Base-by-base conservation (phyloP, 768 basidiomycete genomes). In the Lentinula sp. region DNA sequence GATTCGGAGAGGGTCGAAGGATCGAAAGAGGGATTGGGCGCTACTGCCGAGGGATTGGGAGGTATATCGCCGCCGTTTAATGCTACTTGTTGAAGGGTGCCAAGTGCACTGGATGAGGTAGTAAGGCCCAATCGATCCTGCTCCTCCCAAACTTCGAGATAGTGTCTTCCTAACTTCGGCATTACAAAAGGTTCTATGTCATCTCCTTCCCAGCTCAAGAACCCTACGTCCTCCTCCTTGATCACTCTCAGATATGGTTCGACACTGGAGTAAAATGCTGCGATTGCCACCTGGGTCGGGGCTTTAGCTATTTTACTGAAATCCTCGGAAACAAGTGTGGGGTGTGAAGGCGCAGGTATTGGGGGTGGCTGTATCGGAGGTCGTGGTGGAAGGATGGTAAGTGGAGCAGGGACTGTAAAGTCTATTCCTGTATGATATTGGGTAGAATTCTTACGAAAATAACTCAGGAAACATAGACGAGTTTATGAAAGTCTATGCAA, bases 221-320 rank as follows among this genome's bases (percentile, higher is more conserved):
- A 95, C 2, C 96, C 96, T 33, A 98, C 76, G 69, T 99, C 97
- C 72, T 98, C 97, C 73, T 98, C 97, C 63, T 89, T 89, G 48
- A 98, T 86, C 23, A 85, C 84, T 55, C 95, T 87, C 68, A 95
- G 78, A 79, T 91, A 99, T 10, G 91, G 90, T 68, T 98, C 96
- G 50, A 96, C 85, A 67, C 86, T 89, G 28, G 88, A 79, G 73
- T 94, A 94, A 70, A 97, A 98, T 0, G 93, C 93, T 35, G 76
- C 81, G 33, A 88, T 81, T 18, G 77, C 79, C 9, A 81, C 81
- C 70, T 91, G 90, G n/a, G 82, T 66, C 0, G 93, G 92, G 54
- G 79, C 84, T 73, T 93, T 96, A 43, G 18, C 41, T 28, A 81
- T 74, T 71, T 90, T 90, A 69, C 88, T 93, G 69, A 94, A 97